Conservation (phyloP, 2,329 filamentous ascomycete species). For the Cladophialophora bantiana region DNA sequence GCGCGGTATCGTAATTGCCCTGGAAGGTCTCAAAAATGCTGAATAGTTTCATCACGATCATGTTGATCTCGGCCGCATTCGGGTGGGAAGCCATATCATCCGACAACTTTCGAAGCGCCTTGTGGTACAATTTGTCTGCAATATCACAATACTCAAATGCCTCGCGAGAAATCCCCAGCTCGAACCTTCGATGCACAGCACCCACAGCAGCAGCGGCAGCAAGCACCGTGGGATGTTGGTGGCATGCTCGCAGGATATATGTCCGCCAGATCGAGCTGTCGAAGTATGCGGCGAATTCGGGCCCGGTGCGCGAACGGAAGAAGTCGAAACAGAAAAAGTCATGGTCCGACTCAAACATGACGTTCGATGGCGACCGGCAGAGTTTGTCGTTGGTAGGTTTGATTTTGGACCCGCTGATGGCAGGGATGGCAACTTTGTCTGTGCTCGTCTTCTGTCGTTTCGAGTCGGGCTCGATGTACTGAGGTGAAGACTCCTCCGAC, state of each 20-base stretch:
- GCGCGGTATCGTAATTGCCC: constrained; percentile 35
- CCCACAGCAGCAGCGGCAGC: constrained; percentile 37
- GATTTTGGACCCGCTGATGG: constrained; percentile 30
- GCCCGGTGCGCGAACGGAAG: constrained; percentile 44
- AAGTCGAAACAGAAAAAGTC: constrained; percentile 45
- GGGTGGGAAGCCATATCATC: constrained; percentile 30
- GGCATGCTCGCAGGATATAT: constrained; percentile 31
- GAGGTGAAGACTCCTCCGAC: constrained; percentile 35
- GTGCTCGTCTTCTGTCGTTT: constrained; percentile 39
- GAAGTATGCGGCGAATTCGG: constrained; percentile 40
- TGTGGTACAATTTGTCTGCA: constrained; percentile 34
- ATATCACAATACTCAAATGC: constrained; percentile 40
- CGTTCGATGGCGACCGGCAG: constrained; percentile 25
- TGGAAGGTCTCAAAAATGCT: constrained; percentile 40
- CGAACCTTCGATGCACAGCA: constrained; percentile 39
- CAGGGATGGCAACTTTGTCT: constrained; percentile 25
- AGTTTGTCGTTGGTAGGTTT: constrained; percentile 33
- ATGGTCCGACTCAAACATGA: constrained; percentile 36
- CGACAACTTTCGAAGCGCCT: constrained; percentile 30
- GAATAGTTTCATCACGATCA: constrained; percentile 37
- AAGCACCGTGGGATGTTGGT: constrained; percentile 38
- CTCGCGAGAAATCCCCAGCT: constrained; percentile 37
- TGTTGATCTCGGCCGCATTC: constrained; percentile 36
- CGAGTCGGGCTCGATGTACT: constrained; percentile 32
- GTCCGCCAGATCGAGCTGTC: constrained; percentile 40